phyloP scores from a whole-genome alignment of 1,139 yeast genomes.

The Kurtzmaniella natalensis region DNA sequence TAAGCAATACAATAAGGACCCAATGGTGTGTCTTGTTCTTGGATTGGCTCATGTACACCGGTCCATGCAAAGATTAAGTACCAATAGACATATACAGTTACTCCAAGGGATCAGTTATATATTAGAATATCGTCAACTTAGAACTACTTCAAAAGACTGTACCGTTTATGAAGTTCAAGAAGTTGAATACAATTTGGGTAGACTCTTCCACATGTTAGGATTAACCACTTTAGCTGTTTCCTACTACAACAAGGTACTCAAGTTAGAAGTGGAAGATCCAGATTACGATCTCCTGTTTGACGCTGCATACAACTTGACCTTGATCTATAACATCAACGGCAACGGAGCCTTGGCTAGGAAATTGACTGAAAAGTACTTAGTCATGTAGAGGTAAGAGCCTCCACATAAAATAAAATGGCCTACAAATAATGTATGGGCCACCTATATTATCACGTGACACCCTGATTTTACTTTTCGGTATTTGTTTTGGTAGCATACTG shows the following conservation, averaged over 20 bases:
- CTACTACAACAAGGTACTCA: constrained; percentile 67
- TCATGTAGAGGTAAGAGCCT: neutral
- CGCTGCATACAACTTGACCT: constrained; percentile 79
- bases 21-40: constrained; percentile 67
- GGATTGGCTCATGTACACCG: constrained; percentile 87
- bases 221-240: constrained; percentile 65
- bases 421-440: neutral
- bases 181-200: constrained; percentile 75
- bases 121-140: constrained; percentile 59
- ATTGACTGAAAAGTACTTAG: constrained; percentile 59
- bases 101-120: constrained; percentile 81
- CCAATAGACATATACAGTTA: constrained; percentile 80
- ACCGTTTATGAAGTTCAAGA: constrained; percentile 64
- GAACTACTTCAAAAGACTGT: constrained; percentile 29
- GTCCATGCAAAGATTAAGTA: constrained; percentile 84
- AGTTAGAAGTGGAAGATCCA: constrained; percentile 23
- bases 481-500: too few species aligned
- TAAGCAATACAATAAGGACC: constrained; percentile 64
- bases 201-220: constrained; percentile 82
- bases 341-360: constrained; percentile 59
- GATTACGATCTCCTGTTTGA: constrained; percentile 60
- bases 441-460: too few species aligned
- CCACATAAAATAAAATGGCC: neutral
- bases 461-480: too few species aligned
- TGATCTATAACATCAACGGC: constrained; percentile 74